Evolutionary conservation across 192 early-diverging fungal genomes (phyloP).

Genomic region (Lobosporangium transversale): DNA sequence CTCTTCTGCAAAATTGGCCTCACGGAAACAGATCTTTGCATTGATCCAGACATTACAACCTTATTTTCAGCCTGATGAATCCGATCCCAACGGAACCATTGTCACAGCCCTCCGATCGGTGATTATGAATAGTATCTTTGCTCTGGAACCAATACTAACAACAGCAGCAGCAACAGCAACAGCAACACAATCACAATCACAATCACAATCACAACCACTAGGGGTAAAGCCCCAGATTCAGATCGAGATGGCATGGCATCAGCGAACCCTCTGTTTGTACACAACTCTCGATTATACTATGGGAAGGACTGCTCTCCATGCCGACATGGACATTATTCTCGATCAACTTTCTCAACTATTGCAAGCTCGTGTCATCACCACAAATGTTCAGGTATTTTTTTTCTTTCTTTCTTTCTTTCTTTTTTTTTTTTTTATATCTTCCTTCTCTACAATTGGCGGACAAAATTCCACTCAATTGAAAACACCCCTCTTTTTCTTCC

Average conservation of each 20-base stretch:
- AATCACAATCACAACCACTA: no score
- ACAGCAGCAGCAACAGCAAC: no score
- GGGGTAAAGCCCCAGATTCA: constrained; percentile 9
- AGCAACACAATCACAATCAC: no score
- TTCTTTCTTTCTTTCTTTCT: no score
- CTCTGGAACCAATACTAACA: not conserved
- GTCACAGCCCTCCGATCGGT: constrained; percentile 39
- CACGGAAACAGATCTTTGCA: constrained; percentile 48
- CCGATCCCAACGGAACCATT: constrained; percentile 30
- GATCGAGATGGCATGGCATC: constrained; percentile 54
- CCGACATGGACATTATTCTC: constrained; percentile 35
- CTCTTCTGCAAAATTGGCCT: constrained; percentile 35
- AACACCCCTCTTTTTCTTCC: no score
- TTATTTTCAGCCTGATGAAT: constrained; percentile 27
- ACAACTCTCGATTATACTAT: constrained; percentile 55
- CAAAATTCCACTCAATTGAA: no score
- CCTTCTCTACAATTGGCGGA: no score
- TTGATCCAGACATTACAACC: constrained; percentile 38
- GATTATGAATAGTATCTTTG: constrained; percentile 30
- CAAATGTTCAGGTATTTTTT: constrained; percentile 30
- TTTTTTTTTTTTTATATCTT: no score
- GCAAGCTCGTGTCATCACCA: constrained; percentile 26
- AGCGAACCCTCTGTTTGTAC: constrained; percentile 57
- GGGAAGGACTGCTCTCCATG: constrained; percentile 45
- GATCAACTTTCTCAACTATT: constrained; percentile 40